Percentiles rank a stretch among this genome's conserved stretches.
Evolutionary conservation across 1,284 basidiomycete species (phyloP).

Genomic region (Paramarasmius palmivorus): DNA sequence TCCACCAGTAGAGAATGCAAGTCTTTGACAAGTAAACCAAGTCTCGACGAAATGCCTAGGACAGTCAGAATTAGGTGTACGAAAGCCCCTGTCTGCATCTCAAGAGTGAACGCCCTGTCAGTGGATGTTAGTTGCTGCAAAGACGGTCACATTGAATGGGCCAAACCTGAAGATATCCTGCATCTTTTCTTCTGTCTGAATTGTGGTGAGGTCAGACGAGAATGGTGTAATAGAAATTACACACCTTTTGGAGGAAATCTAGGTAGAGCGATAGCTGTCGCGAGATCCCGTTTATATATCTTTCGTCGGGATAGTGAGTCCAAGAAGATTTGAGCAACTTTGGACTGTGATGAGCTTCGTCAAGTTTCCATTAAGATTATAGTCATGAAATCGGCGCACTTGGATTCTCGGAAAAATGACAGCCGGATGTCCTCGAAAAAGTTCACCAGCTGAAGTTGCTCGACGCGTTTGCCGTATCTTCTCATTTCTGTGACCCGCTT

Average conservation of each 20-base stretch:
- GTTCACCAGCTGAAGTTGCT: conserved; percentile 40
- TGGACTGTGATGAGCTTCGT: conserved; percentile 30
- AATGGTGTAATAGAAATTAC: conserved; percentile 7
- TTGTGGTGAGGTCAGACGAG: conserved; percentile 1
- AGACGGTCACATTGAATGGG: conserved; percentile 4
- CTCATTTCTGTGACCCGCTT: conserved; percentile 61
- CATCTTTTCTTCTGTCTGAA: conserved; percentile 52
- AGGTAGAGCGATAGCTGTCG: conserved; percentile 35
- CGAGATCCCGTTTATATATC: conserved; percentile 32
- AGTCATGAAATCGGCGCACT: conserved; percentile 33
- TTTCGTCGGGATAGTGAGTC: conserved; percentile 51
- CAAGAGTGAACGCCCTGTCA: conserved; percentile 57
- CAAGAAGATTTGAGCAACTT: conserved; percentile 59
- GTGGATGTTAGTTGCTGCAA: conserved; percentile 10
- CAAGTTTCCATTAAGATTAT: not conserved
- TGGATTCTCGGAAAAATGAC: conserved; percentile 58
- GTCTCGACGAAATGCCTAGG: conserved; percentile 58
- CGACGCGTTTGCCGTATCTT: conserved; percentile 52
- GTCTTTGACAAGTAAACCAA: conserved; percentile 48
- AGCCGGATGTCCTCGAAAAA: conserved; percentile 49
- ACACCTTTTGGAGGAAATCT: conserved; percentile 48
- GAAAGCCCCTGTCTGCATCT: conserved; percentile 73
- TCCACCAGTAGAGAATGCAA: conserved; percentile 37
- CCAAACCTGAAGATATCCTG: conserved; percentile 47
- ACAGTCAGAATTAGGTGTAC: conserved; percentile 63